These are phyloP conservation scores for Ascochyta pisi DNA, from an alignment of 2,329 filamentous ascomycete species.

Conservation along the genomic window DNA sequence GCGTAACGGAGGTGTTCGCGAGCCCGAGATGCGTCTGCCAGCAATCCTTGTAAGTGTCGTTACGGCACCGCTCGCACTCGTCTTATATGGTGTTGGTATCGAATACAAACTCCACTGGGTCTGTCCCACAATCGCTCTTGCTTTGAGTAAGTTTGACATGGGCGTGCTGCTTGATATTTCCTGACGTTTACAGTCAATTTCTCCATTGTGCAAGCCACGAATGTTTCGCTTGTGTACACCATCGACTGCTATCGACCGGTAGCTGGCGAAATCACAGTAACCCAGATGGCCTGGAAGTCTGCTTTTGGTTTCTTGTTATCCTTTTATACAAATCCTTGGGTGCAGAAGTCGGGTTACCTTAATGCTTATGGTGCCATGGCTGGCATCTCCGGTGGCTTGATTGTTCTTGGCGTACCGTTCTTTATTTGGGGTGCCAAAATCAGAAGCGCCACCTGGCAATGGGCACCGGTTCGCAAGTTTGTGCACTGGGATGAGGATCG, in stretches of 20 bases:
- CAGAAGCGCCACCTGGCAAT: conserved; percentile 57
- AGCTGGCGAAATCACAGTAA: conserved; percentile 62
- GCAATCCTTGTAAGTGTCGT: conserved; percentile 52
- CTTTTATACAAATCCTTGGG: conserved; percentile 68
- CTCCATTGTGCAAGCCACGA: conserved; percentile 63
- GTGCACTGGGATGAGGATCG: conserved; percentile 61
- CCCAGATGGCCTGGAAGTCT: conserved; percentile 63
- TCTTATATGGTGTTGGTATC: conserved; percentile 45
- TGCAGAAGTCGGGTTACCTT: conserved; percentile 58
- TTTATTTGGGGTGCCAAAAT: conserved; percentile 61
- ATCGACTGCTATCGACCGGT: conserved; percentile 66
- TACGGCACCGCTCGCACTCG: conserved; percentile 53
- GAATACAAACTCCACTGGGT: conserved; percentile 56
- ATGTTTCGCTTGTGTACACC: conserved; percentile 63
- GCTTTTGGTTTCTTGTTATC: conserved; percentile 65
- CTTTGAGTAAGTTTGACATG: conserved; percentile 48
- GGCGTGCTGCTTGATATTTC: neutral
- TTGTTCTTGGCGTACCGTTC: conserved; percentile 56
- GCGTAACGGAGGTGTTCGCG: conserved; percentile 60
- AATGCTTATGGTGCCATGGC: conserved; percentile 65
- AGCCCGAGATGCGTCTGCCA: conserved; percentile 63
- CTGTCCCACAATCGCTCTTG: conserved; percentile 62
- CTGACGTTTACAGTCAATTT: conserved; percentile 56
- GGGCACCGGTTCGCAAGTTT: conserved; percentile 53
- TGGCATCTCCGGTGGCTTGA: conserved; percentile 57